Percentiles rank a stretch among this genome's conserved stretches.
phyloP scores from a whole-genome alignment of 192 early-diverging fungal species.

The Linnemannia zychae region DNA sequence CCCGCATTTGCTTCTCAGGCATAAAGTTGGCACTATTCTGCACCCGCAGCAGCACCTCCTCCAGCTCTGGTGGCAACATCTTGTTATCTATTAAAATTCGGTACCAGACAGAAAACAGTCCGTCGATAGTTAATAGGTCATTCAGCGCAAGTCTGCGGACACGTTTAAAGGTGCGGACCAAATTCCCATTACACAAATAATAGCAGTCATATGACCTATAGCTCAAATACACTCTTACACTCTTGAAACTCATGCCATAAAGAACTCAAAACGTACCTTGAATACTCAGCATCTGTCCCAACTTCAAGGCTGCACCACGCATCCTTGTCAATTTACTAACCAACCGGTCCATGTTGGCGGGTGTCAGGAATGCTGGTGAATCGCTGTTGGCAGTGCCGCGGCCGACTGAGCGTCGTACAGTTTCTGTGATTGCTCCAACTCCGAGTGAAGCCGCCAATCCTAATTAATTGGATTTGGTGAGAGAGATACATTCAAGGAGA shows the following conservation, averaged over 20 bases:
- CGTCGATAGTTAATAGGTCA: too few relatives aligned
- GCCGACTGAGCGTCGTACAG: conserved; percentile 45
- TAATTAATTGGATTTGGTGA: neutral
- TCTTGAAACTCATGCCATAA: too few relatives aligned
- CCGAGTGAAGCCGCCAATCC: conserved; percentile 34
- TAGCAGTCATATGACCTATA: too few relatives aligned
- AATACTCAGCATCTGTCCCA: conserved; percentile 98
- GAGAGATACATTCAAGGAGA: neutral
- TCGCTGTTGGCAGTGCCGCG: conserved; percentile 25
- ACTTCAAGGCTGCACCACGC: conserved; percentile 97
- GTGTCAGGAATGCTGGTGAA: conserved; percentile 75
- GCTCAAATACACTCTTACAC: too few relatives aligned
- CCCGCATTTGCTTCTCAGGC: conserved; percentile 89
- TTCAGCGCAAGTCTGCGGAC: neutral
- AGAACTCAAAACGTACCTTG: conserved; percentile 87
- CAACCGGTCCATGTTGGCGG: conserved; percentile 87
- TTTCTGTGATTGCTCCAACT: conserved; percentile 32
- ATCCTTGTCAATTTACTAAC: conserved; percentile 89
- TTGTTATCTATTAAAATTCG: conserved; percentile 64
- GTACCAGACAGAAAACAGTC: too few relatives aligned
- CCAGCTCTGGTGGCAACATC: conserved; percentile 84
- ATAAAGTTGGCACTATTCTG: conserved; percentile 97
- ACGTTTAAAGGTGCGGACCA: neutral
- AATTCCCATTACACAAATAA: neutral
- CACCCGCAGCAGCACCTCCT: conserved; percentile 85